A percentile compares a stretch with the other conserved stretches of the same genome.
These are phyloP conservation scores for Cutaneotrichosporon mucoides DNA, from an alignment of 1,284 basidiomycete species.

Conservation along the genomic window DNA sequence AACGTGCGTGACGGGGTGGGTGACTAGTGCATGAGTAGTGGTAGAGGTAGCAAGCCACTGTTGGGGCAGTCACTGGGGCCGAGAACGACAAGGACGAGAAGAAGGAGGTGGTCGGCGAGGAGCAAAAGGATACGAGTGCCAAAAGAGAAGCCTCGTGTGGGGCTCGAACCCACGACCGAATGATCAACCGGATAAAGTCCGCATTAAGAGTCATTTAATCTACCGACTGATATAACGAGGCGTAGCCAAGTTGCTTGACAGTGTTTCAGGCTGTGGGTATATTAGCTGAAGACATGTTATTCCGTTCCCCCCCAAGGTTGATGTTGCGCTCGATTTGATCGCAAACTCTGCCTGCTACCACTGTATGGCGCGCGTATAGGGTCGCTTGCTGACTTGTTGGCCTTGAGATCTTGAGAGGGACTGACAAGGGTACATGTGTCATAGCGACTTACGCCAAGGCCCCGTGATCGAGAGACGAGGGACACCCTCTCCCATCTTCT, in stretches of 20 bases:
- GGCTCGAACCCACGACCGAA: conserved; percentile 12
- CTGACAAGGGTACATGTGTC: no score
- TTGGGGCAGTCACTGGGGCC: background rate
- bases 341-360: no score
- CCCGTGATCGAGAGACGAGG: no score
- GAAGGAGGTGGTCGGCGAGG: background rate
- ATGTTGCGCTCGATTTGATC: no score
- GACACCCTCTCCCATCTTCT: no score
- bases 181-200: conserved; percentile 5
- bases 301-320: background rate
- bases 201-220: conserved; percentile 2
- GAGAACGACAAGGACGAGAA: background rate
- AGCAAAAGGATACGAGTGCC: background rate
- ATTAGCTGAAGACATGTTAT: background rate
- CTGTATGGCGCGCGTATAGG: no score
- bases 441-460: no score
- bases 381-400: no score
- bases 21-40: no score
- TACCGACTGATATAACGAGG: conserved; percentile 1
- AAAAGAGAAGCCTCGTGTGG: conserved; percentile 9
- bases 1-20: no score
- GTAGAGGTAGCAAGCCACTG: no score
- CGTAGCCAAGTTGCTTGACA: background rate
- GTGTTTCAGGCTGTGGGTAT: background rate
- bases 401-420: no score